Percentiles rank a stretch among this genome's conserved stretches.
Conservation (phyloP, 1,139 yeast species). For the Oligophagozyma castellii region DNA sequence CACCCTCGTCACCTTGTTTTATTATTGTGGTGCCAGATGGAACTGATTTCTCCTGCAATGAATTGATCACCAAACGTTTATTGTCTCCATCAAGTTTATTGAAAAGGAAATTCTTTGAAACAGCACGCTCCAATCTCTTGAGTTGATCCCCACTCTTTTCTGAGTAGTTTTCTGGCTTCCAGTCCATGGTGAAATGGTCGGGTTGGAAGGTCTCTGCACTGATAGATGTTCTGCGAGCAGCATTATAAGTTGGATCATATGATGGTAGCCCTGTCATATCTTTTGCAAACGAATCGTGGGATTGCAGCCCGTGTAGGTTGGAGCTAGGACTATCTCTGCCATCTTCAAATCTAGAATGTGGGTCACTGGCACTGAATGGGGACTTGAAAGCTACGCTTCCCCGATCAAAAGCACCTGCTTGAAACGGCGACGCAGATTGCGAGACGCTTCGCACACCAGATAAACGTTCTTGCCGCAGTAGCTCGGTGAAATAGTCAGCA, state of each 20-base stretch:
- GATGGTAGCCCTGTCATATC: constrained; percentile 18
- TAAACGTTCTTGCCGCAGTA: constrained; percentile 47
- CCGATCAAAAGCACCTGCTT: constrained; percentile 1
- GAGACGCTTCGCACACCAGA: constrained; percentile 35
- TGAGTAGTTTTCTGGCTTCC: constrained; percentile 59
- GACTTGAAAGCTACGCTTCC: constrained; percentile 36
- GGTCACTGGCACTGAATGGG: constrained; percentile 52
- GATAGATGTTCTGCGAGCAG: constrained; percentile 76
- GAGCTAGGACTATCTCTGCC: neutral
- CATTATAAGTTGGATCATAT: constrained; percentile 34
- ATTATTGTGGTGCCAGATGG: constrained; percentile 55
- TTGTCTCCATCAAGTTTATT: constrained; percentile 63
- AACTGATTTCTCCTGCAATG: constrained; percentile 60
- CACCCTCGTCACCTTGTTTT: constrained; percentile 94
- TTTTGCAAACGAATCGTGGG: constrained; percentile 29
- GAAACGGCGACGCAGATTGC: constrained; percentile 45
- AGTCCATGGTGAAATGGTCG: constrained; percentile 39
- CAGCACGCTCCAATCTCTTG: constrained; percentile 51
- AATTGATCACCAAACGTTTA: constrained; percentile 63
- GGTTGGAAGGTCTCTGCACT: constrained; percentile 54
- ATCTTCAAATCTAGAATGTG: constrained; percentile 33
- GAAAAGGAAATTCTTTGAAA: constrained; percentile 73
- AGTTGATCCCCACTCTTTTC: constrained; percentile 53
- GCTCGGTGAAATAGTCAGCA: constrained; percentile 52
- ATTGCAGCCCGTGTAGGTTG: constrained; percentile 3